Evolutionary conservation across 2,329 filamentous ascomycete species (phyloP).

Genomic region (Hirsutella rhossiliensis): DNA sequence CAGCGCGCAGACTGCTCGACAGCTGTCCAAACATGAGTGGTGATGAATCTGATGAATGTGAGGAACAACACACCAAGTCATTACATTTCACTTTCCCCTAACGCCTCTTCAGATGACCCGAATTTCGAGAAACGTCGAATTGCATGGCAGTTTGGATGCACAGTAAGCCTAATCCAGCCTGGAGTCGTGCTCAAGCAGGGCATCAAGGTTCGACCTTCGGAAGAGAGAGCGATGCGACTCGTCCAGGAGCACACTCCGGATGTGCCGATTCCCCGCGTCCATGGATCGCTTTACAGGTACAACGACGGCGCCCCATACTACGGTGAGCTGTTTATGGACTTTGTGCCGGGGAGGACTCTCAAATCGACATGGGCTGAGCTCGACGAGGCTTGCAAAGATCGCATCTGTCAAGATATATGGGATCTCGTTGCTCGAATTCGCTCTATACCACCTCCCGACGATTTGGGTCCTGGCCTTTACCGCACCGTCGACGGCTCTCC

Average conservation of each 20-base stretch:
- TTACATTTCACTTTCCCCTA: not conserved
- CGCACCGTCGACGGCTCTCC: constrained; percentile 5
- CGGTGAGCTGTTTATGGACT: constrained; percentile 5
- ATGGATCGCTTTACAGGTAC: constrained; percentile 2
- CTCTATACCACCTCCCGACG: constrained; percentile 4
- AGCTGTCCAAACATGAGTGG: not conserved
- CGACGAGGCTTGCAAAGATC: constrained; percentile 4
- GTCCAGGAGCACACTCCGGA: constrained; percentile 2
- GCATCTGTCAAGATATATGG: constrained; percentile 6
- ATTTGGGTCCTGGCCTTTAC: constrained; percentile 4
- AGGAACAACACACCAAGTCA: not conserved
- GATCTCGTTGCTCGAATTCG: constrained; percentile 4
- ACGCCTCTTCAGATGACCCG: not conserved
- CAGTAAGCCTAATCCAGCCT: constrained; percentile 3
- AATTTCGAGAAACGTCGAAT: constrained; percentile 1
- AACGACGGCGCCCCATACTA: not conserved
- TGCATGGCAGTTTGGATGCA: constrained; percentile 2
- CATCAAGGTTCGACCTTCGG: constrained; percentile 5
- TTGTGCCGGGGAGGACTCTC: constrained; percentile 4
- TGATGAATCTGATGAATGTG: not conserved
- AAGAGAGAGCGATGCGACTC: constrained; percentile 6
- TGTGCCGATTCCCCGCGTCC: constrained; percentile 3
- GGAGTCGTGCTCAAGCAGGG: constrained; percentile 5
- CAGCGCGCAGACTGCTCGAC: not conserved
- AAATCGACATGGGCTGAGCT: constrained; percentile 4